Evolutionary conservation across 129 eudicot species (phyloP).

Genomic region (Chrysanthemum seticuspe): DNA sequence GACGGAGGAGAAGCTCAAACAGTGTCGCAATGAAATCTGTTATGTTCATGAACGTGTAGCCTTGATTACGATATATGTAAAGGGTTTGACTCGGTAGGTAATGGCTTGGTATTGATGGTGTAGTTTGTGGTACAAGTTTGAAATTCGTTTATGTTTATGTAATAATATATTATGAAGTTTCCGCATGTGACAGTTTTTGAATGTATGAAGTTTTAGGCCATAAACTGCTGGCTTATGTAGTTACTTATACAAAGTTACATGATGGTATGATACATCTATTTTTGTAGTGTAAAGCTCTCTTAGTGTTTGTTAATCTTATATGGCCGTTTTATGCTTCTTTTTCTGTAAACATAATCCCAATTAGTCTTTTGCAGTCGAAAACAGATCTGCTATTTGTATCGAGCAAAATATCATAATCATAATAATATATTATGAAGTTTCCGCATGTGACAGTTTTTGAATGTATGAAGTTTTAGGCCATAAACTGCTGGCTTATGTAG

Average conservation of each 20-base stretch:
- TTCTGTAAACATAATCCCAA: not conserved
- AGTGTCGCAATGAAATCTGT: slow-evolving; percentile 27
- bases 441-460: slow-evolving; percentile 12
- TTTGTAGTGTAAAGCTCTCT: slow-evolving; percentile 3
- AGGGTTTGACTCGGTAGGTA: slow-evolving; percentile 3
- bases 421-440: slow-evolving; percentile 10
- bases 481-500: slow-evolving; percentile 17
- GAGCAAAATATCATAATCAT: not conserved
- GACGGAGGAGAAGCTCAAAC: slow-evolving; percentile 38
- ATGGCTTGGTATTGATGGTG: slow-evolving; percentile 15
- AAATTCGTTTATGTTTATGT: slow-evolving; percentile 24
- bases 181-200: slow-evolving; percentile 12
- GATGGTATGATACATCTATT: not conserved
- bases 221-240: slow-evolving; percentile 17
- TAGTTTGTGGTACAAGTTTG: slow-evolving; percentile 13
- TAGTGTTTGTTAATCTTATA: not conserved
- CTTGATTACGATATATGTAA: slow-evolving; percentile 21
- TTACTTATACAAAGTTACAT: slow-evolving; percentile 3
- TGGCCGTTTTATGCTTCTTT: not conserved
- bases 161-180: slow-evolving; percentile 24
- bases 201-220: slow-evolving; percentile 13
- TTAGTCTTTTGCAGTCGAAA: not conserved
- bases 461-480: slow-evolving; percentile 13
- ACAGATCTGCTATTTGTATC: not conserved
- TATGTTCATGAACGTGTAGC: slow-evolving; percentile 25